Conservation (phyloP, 192 early-diverging fungal species). For the Dissophora globulifera region DNA sequence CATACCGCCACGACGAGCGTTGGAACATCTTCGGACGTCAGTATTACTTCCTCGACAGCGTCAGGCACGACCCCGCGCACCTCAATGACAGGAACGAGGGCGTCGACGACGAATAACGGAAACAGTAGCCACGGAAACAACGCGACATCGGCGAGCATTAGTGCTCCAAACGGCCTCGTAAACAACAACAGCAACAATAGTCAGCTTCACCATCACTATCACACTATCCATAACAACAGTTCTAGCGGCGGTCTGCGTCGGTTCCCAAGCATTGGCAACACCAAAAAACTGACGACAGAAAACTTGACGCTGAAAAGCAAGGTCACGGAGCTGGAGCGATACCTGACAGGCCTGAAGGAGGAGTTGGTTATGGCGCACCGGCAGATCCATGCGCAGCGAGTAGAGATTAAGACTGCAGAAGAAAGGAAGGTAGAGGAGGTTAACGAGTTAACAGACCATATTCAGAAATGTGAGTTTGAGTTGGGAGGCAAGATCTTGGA, state of each 20-base stretch:
- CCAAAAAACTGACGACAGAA: conserved; percentile 26
- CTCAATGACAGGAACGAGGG: background rate
- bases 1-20: too few relatives aligned
- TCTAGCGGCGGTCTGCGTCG: conserved; percentile 24
- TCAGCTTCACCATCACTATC: background rate
- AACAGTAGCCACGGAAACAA: background rate
- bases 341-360: conserved; percentile 40
- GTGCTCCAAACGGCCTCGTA: background rate
- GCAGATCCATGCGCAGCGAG: conserved; percentile 16
- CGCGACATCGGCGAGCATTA: background rate
- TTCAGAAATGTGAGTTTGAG: conserved; percentile 20
- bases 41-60: background rate
- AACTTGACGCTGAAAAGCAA: conserved; percentile 36
- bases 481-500: conserved; percentile 17
- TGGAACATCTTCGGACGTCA: too few relatives aligned
- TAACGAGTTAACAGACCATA: background rate
- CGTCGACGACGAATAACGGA: too few relatives aligned
- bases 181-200: conserved; percentile 4
- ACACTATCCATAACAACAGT: conserved; percentile 23
- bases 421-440: conserved; percentile 10
- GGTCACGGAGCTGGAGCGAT: conserved; percentile 34
- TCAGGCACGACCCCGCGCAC: background rate
- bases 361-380: conserved; percentile 33
- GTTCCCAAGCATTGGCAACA: conserved; percentile 37
- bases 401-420: conserved; percentile 17